Conservation (phyloP, 257 asterid genomes). For the Datura wrightii region DNA sequence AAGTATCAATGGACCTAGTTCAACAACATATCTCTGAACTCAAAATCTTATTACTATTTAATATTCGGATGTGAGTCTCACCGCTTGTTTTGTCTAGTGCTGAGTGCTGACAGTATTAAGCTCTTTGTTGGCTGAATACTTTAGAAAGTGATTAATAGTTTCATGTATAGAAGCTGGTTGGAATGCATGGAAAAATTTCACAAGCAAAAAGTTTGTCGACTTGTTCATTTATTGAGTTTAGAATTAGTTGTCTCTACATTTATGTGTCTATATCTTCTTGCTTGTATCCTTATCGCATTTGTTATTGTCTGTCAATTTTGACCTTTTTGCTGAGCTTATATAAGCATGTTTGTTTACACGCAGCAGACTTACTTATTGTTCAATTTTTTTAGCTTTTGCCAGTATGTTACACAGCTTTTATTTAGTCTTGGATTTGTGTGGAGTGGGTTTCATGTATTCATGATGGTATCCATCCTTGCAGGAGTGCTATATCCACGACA, state of each 20-base stretch:
- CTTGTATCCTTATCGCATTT: neutral
- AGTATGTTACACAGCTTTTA: neutral
- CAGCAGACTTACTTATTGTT: neutral
- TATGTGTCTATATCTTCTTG: neutral
- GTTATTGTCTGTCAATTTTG: neutral
- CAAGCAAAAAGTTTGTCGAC: neutral
- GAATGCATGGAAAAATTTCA: neutral
- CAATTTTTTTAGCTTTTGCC: neutral
- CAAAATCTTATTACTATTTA: constrained; percentile 5
- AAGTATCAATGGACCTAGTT: constrained; percentile 18
- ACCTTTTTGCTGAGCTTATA: neutral
- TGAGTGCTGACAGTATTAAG: constrained; percentile 7
- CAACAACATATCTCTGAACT: neutral
- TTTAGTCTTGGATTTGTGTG: constrained; percentile 26
- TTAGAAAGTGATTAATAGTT: neutral
- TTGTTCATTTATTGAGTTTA: neutral
- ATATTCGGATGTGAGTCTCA: neutral
- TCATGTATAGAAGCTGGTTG: neutral
- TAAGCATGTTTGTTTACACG: neutral
- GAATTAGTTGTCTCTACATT: neutral
- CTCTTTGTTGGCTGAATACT: neutral
- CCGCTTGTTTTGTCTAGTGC: neutral
- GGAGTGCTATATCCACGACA: constrained; percentile 47
- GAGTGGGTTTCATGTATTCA: constrained; percentile 31
- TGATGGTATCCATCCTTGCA: constrained; percentile 37